Evolutionary conservation across 305 asterid genomes (phyloP).

Genomic region (Fraxinus sp.): DNA sequence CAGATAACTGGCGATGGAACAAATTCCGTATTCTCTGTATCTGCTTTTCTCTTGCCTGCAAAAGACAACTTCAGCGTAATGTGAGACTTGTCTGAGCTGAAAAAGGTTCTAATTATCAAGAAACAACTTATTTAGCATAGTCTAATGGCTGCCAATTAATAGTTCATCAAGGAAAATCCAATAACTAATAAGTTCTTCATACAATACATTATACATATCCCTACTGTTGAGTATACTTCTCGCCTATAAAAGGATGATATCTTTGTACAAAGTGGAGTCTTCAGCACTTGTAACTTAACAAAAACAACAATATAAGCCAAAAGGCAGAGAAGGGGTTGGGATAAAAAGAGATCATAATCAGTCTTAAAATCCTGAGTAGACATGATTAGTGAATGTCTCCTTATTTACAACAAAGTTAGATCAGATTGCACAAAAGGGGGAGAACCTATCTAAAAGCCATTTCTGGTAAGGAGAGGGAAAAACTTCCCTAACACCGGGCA

Average conservation of each 20-base stretch:
- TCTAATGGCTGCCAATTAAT: constrained; percentile 3
- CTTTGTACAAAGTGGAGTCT: neutral
- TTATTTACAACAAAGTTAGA: neutral
- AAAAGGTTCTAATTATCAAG: constrained; percentile 1
- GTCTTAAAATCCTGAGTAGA: neutral
- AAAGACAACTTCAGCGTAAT: constrained; percentile 21
- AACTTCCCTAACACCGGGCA: neutral
- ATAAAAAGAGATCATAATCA: neutral
- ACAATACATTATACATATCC: neutral
- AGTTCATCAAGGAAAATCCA: constrained; percentile 6
- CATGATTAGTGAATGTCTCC: neutral
- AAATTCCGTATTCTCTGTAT: constrained; percentile 65
- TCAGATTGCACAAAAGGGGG: neutral
- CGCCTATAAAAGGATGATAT: neutral
- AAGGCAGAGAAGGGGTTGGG: neutral
- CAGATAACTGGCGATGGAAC: constrained; percentile 84
- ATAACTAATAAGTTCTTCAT: neutral
- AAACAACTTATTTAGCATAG: constrained; percentile 15
- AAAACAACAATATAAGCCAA: neutral
- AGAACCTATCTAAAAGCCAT: neutral
- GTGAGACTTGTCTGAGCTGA: constrained; percentile 13
- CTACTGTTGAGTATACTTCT: constrained; percentile 7
- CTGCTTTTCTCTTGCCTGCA: constrained; percentile 86
- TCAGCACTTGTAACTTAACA: neutral
- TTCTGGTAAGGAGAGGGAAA: neutral